A percentile compares a stretch with the other conserved stretches of the same genome.
phyloP scores from a whole-genome alignment of 2,329 filamentous ascomycete species.

The Epichloe sp. region DNA sequence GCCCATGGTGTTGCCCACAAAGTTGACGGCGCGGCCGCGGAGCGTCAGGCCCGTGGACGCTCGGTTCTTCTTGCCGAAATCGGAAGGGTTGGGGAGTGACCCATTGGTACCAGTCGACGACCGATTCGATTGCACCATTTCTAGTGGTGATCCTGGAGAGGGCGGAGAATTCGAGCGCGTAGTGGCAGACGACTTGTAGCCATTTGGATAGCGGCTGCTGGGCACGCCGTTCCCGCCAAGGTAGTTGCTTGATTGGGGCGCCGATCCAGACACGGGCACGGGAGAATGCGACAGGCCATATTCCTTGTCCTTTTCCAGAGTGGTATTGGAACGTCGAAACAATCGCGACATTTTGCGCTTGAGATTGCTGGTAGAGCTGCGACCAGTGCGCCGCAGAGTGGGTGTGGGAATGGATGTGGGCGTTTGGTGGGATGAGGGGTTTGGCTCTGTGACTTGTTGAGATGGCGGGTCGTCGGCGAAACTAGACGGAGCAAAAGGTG shows the following conservation, averaged over 20 bases:
- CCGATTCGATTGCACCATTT: conserved; percentile 23
- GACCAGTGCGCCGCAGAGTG: conserved; percentile 27
- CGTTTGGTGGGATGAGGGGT: conserved; percentile 8
- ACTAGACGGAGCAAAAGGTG: background rate
- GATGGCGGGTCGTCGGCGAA: background rate
- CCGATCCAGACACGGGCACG: conserved; percentile 10
- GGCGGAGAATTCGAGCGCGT: conserved; percentile 37
- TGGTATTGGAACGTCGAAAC: conserved; percentile 31
- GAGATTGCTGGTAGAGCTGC: conserved; percentile 30
- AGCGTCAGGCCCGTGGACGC: conserved; percentile 37
- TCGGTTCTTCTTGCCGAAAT: conserved; percentile 38
- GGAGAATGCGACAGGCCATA: conserved; percentile 10
- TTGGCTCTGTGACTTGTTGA: background rate
- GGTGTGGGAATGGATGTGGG: conserved; percentile 10
- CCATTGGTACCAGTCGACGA: conserved; percentile 12
- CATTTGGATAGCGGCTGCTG: conserved; percentile 31
- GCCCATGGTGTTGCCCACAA: conserved; percentile 22
- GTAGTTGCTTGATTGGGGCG: conserved; percentile 4
- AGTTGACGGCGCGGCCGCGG: conserved; percentile 35
- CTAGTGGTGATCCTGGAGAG: conserved; percentile 33
- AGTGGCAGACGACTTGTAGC: conserved; percentile 28
- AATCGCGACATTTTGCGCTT: conserved; percentile 36
- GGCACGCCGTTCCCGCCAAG: conserved; percentile 2
- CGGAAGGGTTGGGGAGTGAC: conserved; percentile 27
- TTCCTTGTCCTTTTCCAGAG: conserved; percentile 15